These are phyloP conservation scores for Aspergillus homomorphus DNA, from an alignment of 495 filamentous ascomycete species.

Conservation along the genomic window DNA sequence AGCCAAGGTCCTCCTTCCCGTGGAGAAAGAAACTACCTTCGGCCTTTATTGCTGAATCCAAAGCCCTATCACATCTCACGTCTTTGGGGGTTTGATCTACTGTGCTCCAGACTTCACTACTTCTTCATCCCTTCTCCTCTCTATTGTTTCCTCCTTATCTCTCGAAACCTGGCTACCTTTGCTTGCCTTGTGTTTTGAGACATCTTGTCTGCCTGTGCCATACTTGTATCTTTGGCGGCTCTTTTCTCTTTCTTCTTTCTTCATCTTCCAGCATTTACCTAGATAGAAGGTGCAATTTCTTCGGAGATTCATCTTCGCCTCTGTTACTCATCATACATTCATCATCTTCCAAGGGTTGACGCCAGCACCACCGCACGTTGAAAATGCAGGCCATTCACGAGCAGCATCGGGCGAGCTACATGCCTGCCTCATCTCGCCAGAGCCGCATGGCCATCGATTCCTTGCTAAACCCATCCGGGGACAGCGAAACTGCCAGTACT, in stretches of 20 bases:
- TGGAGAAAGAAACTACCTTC: neutral
- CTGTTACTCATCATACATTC: neutral
- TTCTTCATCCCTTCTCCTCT: slow-evolving; percentile 1
- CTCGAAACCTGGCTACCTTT: neutral
- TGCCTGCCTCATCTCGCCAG: slow-evolving; percentile 25
- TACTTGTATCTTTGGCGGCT: neutral
- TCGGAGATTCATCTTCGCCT: neutral
- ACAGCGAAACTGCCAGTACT: slow-evolving; percentile 15
- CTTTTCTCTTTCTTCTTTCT: neutral
- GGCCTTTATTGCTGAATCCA: neutral
- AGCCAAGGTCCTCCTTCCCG: neutral
- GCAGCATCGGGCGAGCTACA: slow-evolving; percentile 19
- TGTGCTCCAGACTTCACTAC: neutral
- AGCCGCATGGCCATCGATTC: slow-evolving; percentile 43
- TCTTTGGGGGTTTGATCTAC: neutral
- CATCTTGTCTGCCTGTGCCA: neutral
- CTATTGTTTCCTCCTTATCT: neutral
- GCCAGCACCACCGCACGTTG: neutral
- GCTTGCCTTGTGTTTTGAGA: neutral
- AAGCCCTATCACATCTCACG: slow-evolving; percentile 1
- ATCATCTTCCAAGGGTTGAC: neutral
- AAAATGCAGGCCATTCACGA: slow-evolving; percentile 19
- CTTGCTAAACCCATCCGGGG: slow-evolving; percentile 33
- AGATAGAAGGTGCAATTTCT: neutral
- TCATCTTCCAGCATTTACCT: neutral